Percentiles rank a stretch among this genome's conserved stretches.
phyloP scores from a whole-genome alignment of 306 rosid genomes.

The Begonia loranthoides region DNA sequence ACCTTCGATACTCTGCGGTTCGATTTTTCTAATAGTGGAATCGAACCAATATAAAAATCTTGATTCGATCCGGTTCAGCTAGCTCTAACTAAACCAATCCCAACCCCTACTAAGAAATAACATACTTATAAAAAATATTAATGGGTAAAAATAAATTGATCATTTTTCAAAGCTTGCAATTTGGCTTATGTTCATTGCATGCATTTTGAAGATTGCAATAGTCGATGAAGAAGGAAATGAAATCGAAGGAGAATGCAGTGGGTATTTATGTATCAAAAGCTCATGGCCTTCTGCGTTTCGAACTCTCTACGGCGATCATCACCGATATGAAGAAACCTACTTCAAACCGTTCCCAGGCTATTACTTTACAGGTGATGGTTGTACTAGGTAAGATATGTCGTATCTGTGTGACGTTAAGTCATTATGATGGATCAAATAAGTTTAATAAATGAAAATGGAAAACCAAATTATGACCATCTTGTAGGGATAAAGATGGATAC shows the following conservation, averaged over 20 bases:
- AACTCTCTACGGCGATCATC: constrained; percentile 82
- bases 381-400: constrained; percentile 41
- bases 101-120: no score
- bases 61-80: no score
- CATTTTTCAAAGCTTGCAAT: constrained; percentile 5
- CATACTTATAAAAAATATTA: no score
- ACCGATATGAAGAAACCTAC: constrained; percentile 83
- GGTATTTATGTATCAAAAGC: constrained; percentile 63
- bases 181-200: no score
- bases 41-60: no score
- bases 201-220: constrained; percentile 42
- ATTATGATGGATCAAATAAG: constrained; percentile 14
- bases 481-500: constrained; percentile 88
- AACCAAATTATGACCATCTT: constrained; percentile 2
- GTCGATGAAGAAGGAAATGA: constrained; percentile 85
- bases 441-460: no score
- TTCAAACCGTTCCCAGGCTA: constrained; percentile 82
- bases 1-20: no score
- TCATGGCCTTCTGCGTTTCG: constrained; percentile 99
- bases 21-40: no score
- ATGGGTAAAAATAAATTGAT: no score
- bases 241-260: constrained; percentile 77
- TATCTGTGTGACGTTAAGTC: constrained; percentile 1
- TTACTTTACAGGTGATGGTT: constrained; percentile 93
- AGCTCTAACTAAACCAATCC: no score